Evolutionary conservation across 164 flowering plant species (phyloP).

Genomic region (Pachysandra terminalis): DNA sequence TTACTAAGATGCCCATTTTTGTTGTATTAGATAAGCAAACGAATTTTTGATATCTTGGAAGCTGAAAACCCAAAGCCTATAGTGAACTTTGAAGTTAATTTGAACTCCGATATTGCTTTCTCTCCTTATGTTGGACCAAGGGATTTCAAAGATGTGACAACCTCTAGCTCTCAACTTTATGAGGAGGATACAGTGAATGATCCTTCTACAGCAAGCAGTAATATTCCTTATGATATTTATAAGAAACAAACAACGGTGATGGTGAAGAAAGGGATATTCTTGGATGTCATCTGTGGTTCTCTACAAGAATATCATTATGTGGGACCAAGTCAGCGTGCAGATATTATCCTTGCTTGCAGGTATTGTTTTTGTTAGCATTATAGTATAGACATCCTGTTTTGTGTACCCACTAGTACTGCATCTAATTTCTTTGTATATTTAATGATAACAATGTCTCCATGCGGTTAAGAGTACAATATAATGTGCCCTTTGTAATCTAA

Average conservation of each 20-base stretch:
- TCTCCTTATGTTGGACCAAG: neutral
- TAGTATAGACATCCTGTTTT: conserved; percentile 4
- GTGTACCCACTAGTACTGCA: neutral
- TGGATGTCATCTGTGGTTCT: conserved; percentile 66
- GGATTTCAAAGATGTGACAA: neutral
- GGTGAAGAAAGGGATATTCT: conserved; percentile 49
- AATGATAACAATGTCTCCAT: neutral
- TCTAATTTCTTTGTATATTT: neutral
- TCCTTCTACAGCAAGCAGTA: conserved; percentile 17
- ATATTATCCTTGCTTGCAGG: conserved; percentile 81
- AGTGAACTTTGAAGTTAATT: neutral
- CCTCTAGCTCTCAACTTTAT: conserved; percentile 1
- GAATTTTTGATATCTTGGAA: conserved; percentile 21
- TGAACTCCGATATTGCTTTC: neutral
- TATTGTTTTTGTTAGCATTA: conserved; percentile 20
- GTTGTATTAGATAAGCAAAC: conserved; percentile 16
- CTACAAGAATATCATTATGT: conserved; percentile 73
- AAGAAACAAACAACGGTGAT: conserved; percentile 57
- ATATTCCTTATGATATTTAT: conserved; percentile 54
- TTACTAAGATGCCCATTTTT: neutral
- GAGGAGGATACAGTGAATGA: neutral
- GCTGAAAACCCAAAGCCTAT: conserved; percentile 7
- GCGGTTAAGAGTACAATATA: neutral
- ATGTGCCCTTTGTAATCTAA: neutral
- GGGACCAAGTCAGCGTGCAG: conserved; percentile 77